phyloP scores from a whole-genome alignment of 2,329 filamentous ascomycete genomes.

The Verticillium tricorpus region DNA sequence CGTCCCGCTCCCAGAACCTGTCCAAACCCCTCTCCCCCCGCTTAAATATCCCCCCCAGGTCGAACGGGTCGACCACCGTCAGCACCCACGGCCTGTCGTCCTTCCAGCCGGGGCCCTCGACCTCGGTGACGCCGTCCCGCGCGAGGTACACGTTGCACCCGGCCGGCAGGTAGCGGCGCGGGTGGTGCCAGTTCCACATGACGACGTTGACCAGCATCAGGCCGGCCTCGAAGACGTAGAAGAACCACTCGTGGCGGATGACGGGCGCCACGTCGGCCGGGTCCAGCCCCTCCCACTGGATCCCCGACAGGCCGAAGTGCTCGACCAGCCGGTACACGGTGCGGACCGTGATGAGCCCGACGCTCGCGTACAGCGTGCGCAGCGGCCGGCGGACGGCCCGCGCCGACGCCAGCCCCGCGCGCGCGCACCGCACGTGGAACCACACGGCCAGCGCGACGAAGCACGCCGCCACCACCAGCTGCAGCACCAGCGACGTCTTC shows the following conservation, averaged over 20 bases:
- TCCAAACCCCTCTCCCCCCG: constrained; percentile 16
- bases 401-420: constrained; percentile 26
- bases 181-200: constrained; percentile 47
- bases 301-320: constrained; percentile 45
- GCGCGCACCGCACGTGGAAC: constrained; percentile 43
- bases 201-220: constrained; percentile 48
- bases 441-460: constrained; percentile 43
- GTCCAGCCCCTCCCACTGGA: constrained; percentile 34
- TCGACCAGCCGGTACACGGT: constrained; percentile 57
- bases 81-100: constrained; percentile 38
- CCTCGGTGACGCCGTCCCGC: constrained; percentile 43
- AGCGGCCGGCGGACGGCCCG: constrained; percentile 30
- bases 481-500: constrained; percentile 48
- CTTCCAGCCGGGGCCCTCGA: constrained; percentile 43
- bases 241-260: constrained; percentile 55
- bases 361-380: constrained; percentile 46
- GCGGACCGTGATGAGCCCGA: constrained; percentile 42
- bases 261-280: constrained; percentile 34
- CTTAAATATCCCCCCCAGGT: constrained; percentile 28
- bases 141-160: constrained; percentile 45
- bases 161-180: constrained; percentile 44
- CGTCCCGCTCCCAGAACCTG: constrained; percentile 28
- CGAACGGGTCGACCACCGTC: constrained; percentile 38
- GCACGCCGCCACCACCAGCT: constrained; percentile 44
- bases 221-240: constrained; percentile 51